These are phyloP conservation scores for Aspergillus fructus DNA, from an alignment of 2,329 filamentous ascomycete species.

Conservation along the genomic window DNA sequence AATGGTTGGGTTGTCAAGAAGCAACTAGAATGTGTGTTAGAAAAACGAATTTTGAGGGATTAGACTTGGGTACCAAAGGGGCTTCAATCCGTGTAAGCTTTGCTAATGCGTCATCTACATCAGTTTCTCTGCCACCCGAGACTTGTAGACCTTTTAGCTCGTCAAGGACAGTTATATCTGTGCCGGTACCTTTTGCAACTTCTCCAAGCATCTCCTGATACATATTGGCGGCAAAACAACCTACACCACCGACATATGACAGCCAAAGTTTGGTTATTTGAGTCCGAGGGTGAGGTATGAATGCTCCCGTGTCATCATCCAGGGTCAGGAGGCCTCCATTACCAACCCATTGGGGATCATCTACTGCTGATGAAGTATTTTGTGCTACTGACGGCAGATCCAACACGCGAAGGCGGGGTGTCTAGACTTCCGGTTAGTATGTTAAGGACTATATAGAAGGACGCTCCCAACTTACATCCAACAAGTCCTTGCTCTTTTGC, in stretches of 20 bases:
- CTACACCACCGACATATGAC: constrained; percentile 20
- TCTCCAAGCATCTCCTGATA: constrained; percentile 21
- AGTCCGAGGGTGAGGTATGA: constrained; percentile 10
- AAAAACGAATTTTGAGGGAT: background rate
- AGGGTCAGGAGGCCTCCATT: constrained; percentile 13
- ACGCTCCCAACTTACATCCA: constrained; percentile 27
- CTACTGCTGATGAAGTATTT: constrained; percentile 1
- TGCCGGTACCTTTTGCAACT: constrained; percentile 28
- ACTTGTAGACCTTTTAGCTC: constrained; percentile 26
- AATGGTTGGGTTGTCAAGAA: constrained; percentile 15
- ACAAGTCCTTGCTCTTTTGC: constrained; percentile 30
- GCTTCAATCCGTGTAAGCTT: constrained; percentile 29
- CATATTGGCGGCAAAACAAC: constrained; percentile 22
- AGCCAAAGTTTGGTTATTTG: constrained; percentile 26
- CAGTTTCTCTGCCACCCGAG: constrained; percentile 19
- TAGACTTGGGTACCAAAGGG: constrained; percentile 25
- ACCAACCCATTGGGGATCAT: background rate
- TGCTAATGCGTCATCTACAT: constrained; percentile 30
- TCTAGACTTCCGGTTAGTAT: constrained; percentile 16
- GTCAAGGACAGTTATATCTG: constrained; percentile 23
- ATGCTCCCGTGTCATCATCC: constrained; percentile 17
- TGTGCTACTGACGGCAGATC: constrained; percentile 18
- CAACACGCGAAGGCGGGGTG: constrained; percentile 28
- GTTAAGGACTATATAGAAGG: background rate
- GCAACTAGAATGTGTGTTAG: constrained; percentile 18